A percentile compares a stretch with the other conserved stretches of the same genome.
phyloP scores from a whole-genome alignment of 352 stramenopile genomes.

The Globisporangium heterothallicum region DNA sequence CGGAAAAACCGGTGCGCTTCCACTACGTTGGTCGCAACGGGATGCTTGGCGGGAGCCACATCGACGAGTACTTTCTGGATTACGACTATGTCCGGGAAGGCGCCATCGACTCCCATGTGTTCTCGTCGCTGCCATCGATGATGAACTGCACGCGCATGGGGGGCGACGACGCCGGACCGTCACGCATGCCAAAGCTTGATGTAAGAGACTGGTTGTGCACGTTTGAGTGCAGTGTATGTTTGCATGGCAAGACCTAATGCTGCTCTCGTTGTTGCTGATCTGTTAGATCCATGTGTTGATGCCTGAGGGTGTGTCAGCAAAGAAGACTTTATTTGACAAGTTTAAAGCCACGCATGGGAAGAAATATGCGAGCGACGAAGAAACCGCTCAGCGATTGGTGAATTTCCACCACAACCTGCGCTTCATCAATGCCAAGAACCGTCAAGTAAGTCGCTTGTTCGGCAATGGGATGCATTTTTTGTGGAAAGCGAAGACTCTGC shows the following conservation, averaged over 20 bases:
- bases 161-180: conserved; percentile 37
- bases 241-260: conserved; percentile 1
- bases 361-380: conserved; percentile 36
- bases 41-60: conserved; percentile 83
- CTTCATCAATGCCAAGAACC: conserved; percentile 85
- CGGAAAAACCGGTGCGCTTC: conserved; percentile 74
- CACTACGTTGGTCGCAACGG: conserved; percentile 84
- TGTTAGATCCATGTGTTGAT: conserved; percentile 78
- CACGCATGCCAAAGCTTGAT: conserved; percentile 53
- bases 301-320: conserved; percentile 51
- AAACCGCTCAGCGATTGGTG: conserved; percentile 45
- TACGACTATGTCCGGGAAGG: conserved; percentile 84
- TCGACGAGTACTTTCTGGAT: conserved; percentile 89
- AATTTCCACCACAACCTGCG: conserved; percentile 81
- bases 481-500: no score
- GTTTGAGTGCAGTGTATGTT: conserved; percentile 1
- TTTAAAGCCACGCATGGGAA: conserved; percentile 66
- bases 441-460: conserved; percentile 31
- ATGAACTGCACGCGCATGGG: conserved; percentile 82
- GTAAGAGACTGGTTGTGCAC: conserved; percentile 22
- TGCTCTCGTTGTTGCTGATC: conserved; percentile 4
- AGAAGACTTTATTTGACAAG: conserved; percentile 58
- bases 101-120: conserved; percentile 58
- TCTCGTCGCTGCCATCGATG: conserved; percentile 52
- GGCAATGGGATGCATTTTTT: not conserved